A percentile compares a stretch with the other conserved stretches of the same genome.
These are phyloP conservation scores for Polygonum aviculare DNA, from an alignment of 148 eudicot genomes.

Conservation along the genomic window DNA sequence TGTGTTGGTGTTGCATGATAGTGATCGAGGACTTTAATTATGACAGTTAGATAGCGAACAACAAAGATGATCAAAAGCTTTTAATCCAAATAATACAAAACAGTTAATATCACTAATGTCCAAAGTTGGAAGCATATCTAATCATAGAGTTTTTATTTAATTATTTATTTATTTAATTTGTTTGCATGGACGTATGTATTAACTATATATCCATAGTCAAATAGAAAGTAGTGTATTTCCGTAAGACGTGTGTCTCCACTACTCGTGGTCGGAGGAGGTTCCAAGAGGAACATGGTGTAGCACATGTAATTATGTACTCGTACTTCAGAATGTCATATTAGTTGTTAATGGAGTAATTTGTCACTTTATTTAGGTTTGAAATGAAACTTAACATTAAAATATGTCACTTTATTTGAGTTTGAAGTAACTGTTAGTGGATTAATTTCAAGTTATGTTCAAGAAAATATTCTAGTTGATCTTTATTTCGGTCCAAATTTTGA, in stretches of 20 bases:
- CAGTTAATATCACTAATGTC: neutral
- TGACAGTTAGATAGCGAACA: no score
- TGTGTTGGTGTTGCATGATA: no score
- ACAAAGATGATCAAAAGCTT: no score
- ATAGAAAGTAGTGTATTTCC: neutral
- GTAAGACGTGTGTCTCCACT: constrained; percentile 26
- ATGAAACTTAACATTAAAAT: neutral
- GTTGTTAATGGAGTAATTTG: no score
- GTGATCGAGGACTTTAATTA: no score
- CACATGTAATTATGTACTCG: neutral
- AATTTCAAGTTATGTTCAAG: neutral
- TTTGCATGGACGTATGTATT: constrained; percentile 1
- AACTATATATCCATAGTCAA: neutral
- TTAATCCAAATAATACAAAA: no score
- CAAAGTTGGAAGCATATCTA: neutral
- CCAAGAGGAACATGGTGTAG: neutral
- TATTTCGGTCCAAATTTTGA: no score
- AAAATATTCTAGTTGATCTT: no score
- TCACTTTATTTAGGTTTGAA: neutral
- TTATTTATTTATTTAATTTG: neutral
- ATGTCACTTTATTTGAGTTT: neutral
- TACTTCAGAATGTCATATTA: neutral
- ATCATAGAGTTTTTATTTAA: neutral
- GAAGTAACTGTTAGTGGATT: neutral
- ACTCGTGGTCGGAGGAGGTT: constrained; percentile 17